Evolutionary conservation across 139 green algal species (phyloP), one percentile per base, ranked within the genome.

Genomic region (Haematococcus lacustris): DNA sequence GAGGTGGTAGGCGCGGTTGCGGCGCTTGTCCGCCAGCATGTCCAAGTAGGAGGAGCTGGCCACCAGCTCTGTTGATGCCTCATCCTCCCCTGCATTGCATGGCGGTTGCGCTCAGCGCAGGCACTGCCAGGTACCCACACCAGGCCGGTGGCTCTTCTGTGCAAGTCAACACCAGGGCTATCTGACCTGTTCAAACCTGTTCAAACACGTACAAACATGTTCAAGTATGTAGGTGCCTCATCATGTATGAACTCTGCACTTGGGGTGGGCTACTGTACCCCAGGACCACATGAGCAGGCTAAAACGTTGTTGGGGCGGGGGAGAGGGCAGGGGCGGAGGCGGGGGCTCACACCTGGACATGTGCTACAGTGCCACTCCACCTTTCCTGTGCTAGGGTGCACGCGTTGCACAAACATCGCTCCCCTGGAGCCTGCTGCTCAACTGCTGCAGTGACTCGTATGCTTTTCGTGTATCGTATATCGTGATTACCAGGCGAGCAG

Each of bases 41-140:
- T 89, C 84, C 37, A 85, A 40, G 68, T 89, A 89, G 21, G 61
- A 79, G 0, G 80, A 87, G 2, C 71, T 75, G 34, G 79, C 77
- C 32, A 88, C 77, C 3, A 87, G 68, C 30, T 78, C 76, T 7
- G 71, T 43, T 26, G 68, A 76, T 30, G 73, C 75, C 39, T 84
- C 79, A 30, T 68, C 71, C 28, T 73, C 50, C 25, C 71, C 76
- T 35, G 66, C 76, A 23, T 74, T 68, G 17, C 75, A 73, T 79
- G 76, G 50, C 23, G 23, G 21, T 23, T 60, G 50, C 23, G 23
- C 50, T 60, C 21, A n/a, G 21, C 50, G 60, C 26, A 21, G n/a
- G 32, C 26, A 38, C 60, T 21, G 32, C n/a, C n/a, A 59, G 13
- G 47, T 21, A 59, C 47, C 47, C 47, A 59, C n/a, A n/a, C n/a